These are phyloP conservation scores for Endocarpon pusillum DNA, from an alignment of 495 filamentous ascomycete genomes.

Conservation along the genomic window DNA sequence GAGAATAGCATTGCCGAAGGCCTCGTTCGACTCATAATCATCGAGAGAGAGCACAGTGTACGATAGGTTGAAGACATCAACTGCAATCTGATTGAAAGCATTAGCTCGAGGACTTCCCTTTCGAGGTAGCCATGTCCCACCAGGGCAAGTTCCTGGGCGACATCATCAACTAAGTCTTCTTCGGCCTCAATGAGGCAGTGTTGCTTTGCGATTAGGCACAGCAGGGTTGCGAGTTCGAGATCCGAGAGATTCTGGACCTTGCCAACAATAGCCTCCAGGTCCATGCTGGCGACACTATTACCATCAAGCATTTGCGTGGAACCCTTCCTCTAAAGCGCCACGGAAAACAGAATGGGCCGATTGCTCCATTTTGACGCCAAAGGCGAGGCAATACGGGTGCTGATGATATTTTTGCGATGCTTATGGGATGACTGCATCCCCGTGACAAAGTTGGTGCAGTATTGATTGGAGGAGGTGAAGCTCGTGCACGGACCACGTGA, in stretches of 20 bases:
- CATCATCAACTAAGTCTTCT: constrained; percentile 36
- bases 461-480: no score
- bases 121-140: constrained; percentile 21
- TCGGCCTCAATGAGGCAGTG: constrained; percentile 79
- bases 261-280: constrained; percentile 37
- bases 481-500: no score
- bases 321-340: no score
- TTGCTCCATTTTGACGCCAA: no score
- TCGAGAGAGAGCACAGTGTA: constrained; percentile 55
- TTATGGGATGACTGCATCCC: no score
- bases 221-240: constrained; percentile 69
- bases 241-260: constrained; percentile 64
- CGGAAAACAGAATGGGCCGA: no score
- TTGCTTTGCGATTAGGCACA: constrained; percentile 61
- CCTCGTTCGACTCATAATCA: constrained; percentile 53
- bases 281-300: no score
- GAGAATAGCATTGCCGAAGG: constrained; percentile 56
- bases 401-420: no score
- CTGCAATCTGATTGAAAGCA: constrained; percentile 43
- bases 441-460: no score
- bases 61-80: constrained; percentile 53
- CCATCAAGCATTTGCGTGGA: no score
- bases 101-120: constrained; percentile 4
- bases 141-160: constrained; percentile 55
- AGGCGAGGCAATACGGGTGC: no score